A percentile compares a stretch with the other conserved stretches of the same genome.
Evolutionary conservation across 2,329 filamentous ascomycete species (phyloP).

Genomic region (Hirsutella thompsonii): DNA sequence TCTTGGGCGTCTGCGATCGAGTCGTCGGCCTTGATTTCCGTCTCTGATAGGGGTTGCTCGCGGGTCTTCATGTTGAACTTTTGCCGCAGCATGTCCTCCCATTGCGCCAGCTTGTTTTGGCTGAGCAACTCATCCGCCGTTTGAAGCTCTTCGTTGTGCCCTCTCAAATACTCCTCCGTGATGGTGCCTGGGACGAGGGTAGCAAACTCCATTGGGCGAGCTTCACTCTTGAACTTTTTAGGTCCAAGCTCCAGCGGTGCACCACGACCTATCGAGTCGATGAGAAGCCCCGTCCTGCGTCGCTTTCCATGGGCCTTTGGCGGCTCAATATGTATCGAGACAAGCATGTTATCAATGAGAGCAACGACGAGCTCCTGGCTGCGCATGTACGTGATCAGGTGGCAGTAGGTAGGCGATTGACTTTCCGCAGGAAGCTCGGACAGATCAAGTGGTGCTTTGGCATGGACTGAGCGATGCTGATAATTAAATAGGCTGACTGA

Average conservation of each 20-base stretch:
- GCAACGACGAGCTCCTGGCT: conserved; percentile 55
- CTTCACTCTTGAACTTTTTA: conserved; percentile 19
- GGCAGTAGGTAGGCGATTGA: conserved; percentile 22
- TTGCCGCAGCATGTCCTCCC: conserved; percentile 35
- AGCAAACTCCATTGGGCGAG: conserved; percentile 19
- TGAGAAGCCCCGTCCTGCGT: conserved; percentile 49
- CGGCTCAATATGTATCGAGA: conserved; percentile 57
- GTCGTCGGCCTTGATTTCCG: conserved; percentile 7
- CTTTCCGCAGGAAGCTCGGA: conserved; percentile 23
- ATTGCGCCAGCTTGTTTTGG: conserved; percentile 30
- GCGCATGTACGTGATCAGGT: conserved; percentile 48
- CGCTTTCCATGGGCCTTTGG: conserved; percentile 42
- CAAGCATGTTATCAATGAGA: conserved; percentile 47
- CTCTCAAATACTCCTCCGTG: conserved; percentile 33
- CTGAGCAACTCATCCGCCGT: conserved; percentile 34
- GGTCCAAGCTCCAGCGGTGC: conserved; percentile 23
- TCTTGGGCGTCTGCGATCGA: conserved; percentile 13
- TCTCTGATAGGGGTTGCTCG: conserved; percentile 7
- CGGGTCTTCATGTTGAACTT: conserved; percentile 33
- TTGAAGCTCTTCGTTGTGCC: conserved; percentile 29
- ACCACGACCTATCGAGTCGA: conserved; percentile 62
- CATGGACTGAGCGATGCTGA: conserved; percentile 50
- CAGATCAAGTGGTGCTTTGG: conserved; percentile 30
- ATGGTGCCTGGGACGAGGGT: conserved; percentile 34
- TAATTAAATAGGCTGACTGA: conserved; percentile 55